These are phyloP conservation scores for Somion occarium DNA, from an alignment of 1,284 basidiomycete species.

Conservation along the genomic window DNA sequence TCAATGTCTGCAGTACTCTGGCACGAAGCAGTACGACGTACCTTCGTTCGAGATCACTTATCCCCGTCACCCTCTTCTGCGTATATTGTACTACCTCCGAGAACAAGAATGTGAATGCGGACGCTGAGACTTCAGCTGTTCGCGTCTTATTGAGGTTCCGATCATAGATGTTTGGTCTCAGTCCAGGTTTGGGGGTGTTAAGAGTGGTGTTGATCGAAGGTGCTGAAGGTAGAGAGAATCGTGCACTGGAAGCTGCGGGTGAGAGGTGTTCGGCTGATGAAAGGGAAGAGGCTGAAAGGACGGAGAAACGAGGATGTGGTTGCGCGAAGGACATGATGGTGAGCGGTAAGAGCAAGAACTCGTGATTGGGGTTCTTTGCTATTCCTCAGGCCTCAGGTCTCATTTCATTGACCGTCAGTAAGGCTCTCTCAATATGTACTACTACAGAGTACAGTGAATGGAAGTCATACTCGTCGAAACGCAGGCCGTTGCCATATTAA, in stretches of 20 bases:
- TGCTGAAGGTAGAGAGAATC: constrained; percentile 63
- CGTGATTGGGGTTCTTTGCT: no score
- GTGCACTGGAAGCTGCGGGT: constrained; percentile 52
- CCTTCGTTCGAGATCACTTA: constrained; percentile 86
- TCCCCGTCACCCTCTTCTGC: constrained; percentile 90
- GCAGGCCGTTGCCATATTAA: no score
- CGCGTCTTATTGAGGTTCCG: constrained; percentile 81
- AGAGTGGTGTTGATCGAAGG: constrained; percentile 43
- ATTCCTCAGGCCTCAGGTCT: no score
- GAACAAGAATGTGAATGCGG: constrained; percentile 86
- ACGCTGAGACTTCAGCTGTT: constrained; percentile 73
- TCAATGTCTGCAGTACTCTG: no score
- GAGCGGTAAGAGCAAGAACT: neutral
- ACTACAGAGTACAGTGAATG: no score
- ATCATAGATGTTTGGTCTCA: constrained; percentile 77
- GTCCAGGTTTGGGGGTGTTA: constrained; percentile 34
- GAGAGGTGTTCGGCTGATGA: constrained; percentile 62
- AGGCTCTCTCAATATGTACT: no score
- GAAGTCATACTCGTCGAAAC: no score
- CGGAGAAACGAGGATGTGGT: constrained; percentile 64
- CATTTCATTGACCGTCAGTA: no score
- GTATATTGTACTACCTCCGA: constrained; percentile 93
- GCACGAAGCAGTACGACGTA: no score
- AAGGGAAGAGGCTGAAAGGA: constrained; percentile 60
- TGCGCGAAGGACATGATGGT: constrained; percentile 47